Evolutionary conservation across 2,329 filamentous ascomycete genomes (phyloP).

Genomic region (Metarhizium anisopliae): DNA sequence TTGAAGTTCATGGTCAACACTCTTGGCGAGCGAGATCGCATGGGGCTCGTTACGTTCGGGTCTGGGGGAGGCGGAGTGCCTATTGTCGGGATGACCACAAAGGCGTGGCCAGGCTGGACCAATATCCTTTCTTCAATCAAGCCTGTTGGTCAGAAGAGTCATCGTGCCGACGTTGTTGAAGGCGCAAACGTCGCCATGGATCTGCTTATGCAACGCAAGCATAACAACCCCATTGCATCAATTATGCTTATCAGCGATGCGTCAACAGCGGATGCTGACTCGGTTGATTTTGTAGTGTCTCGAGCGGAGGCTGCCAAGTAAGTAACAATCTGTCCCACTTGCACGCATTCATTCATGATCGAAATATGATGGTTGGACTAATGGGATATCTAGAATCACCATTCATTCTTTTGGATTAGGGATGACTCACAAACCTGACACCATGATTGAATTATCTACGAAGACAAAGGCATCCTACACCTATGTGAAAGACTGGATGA

Average conservation of each 20-base stretch:
- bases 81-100: slow-evolving; percentile 96
- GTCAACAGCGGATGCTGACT: slow-evolving; percentile 86
- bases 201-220: slow-evolving; percentile 92
- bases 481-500: slow-evolving; percentile 99
- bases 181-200: slow-evolving; percentile 98
- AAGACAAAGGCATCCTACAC: slow-evolving; percentile 95
- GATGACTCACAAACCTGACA: slow-evolving; percentile 95
- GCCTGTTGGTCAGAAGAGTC: slow-evolving; percentile 91
- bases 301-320: slow-evolving; percentile 94
- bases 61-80: slow-evolving; percentile 89
- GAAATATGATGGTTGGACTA: not conserved
- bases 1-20: slow-evolving; percentile 85
- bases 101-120: slow-evolving; percentile 85
- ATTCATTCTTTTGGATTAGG: slow-evolving; percentile 96
- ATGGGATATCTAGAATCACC: slow-evolving; percentile 58
- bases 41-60: slow-evolving; percentile 95
- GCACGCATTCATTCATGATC: too few relatives aligned
- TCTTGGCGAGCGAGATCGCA: slow-evolving; percentile 85
- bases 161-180: slow-evolving; percentile 92
- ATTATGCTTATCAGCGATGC: slow-evolving; percentile 97
- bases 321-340: slow-evolving; percentile 25
- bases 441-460: slow-evolving; percentile 94
- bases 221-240: slow-evolving; percentile 87
- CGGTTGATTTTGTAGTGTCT: slow-evolving; percentile 95
- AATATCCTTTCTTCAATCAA: slow-evolving; percentile 81